A percentile compares a stretch with the other conserved stretches of the same genome.
phyloP scores from a whole-genome alignment of 805 yeast species.

The Brettanomyces custersianus region DNA sequence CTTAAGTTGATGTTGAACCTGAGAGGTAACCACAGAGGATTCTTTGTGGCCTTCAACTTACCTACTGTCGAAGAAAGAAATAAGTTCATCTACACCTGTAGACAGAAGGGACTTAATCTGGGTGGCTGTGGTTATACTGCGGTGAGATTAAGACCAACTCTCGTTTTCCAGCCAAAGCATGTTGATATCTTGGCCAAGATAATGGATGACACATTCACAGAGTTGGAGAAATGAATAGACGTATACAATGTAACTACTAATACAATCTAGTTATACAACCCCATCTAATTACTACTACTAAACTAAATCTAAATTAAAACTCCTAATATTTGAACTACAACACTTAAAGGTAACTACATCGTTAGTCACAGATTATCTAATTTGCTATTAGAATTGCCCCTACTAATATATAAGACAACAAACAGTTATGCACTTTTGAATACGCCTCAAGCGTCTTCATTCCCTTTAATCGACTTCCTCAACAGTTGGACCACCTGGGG shows the following conservation, averaged over 20 bases:
- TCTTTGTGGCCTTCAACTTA: constrained; percentile 60
- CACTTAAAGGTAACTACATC: too few relatives aligned
- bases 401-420: background rate
- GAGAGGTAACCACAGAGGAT: constrained; percentile 57
- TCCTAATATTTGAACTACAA: too few relatives aligned
- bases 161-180: constrained; percentile 52
- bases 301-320: too few relatives aligned
- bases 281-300: too few relatives aligned
- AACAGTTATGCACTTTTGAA: background rate
- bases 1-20: constrained; percentile 37
- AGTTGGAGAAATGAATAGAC: background rate
- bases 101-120: constrained; percentile 48
- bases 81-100: constrained; percentile 34
- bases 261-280: too few relatives aligned
- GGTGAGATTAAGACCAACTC: constrained; percentile 57
- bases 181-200: constrained; percentile 45
- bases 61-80: constrained; percentile 35
- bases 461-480: constrained; percentile 67
- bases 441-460: constrained; percentile 3
- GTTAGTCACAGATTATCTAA: too few relatives aligned
- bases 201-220: constrained; percentile 11
- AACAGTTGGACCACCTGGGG: constrained; percentile 66
- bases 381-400: background rate
- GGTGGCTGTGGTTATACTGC: constrained; percentile 60
- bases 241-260: background rate